Conservation (phyloP, 1,284 basidiomycete species). For the Xerocomus nothofagi region DNA sequence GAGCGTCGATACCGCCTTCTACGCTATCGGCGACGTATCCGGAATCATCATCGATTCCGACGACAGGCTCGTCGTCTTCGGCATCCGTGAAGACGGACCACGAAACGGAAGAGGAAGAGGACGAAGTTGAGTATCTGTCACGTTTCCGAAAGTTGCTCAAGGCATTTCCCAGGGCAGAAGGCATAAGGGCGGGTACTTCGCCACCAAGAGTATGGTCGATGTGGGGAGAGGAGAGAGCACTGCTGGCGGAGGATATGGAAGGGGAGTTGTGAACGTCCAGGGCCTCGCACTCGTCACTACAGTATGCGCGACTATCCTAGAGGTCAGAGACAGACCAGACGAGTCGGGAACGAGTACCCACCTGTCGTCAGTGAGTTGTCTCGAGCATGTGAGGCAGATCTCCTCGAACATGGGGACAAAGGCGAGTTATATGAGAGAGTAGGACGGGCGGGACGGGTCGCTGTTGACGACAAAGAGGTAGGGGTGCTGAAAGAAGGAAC, state of each 20-base stretch:
- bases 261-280: slow-evolving; percentile 61
- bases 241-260: slow-evolving; percentile 66
- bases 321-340: slow-evolving; percentile 23
- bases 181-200: slow-evolving; percentile 60
- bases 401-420: slow-evolving; percentile 66
- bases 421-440: not conserved
- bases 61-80: slow-evolving; percentile 51
- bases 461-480: slow-evolving; percentile 9
- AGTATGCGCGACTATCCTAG: slow-evolving; percentile 62
- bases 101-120: slow-evolving; percentile 60
- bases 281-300: slow-evolving; percentile 67
- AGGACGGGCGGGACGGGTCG: slow-evolving; percentile 2
- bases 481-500: slow-evolving; percentile 23
- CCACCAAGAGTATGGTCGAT: slow-evolving; percentile 49
- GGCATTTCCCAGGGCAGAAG: slow-evolving; percentile 55
- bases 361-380: slow-evolving; percentile 59
- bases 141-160: slow-evolving; percentile 45
- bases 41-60: slow-evolving; percentile 41
- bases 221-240: slow-evolving; percentile 65
- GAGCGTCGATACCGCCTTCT: slow-evolving; percentile 26
- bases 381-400: slow-evolving; percentile 68
- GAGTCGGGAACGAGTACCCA: slow-evolving; percentile 40
- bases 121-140: slow-evolving; percentile 51
- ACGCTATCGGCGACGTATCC: slow-evolving; percentile 36
- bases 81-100: slow-evolving; percentile 62